Base-by-base conservation (phyloP, 23 red algal species). In the Gracilaria gracilis region DNA sequence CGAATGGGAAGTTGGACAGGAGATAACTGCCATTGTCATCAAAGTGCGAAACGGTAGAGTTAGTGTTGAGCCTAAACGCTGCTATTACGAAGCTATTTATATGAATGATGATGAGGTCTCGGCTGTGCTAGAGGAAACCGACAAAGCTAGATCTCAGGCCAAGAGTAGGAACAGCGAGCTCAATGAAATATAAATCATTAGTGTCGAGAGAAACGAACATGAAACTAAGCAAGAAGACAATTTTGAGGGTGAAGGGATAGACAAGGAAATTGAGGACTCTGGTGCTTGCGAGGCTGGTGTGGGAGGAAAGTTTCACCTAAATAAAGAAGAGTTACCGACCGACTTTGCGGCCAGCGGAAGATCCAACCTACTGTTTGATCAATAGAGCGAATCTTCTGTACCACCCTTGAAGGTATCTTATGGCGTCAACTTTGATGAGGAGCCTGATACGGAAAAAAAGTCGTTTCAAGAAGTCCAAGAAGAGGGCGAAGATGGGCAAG, bases 21-120 rank as follows among this genome's bases (percentile, higher is more conserved):
- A 1, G 28, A 40, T 92, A 44, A 75, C 79, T 0, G 92, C 61
- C 0, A 81, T 94, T 39, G 69, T 87, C 5, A 75, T 94, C 19
- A 72, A 82, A 25, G 74, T 80, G 17, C 42, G 57, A 19, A 83
- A 88, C 8, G 76, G 69, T 15, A 84, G 76, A 82, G 31, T 79
- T n/a, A 58, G 50, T 23, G 31, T 94, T 27, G 92, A 83, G 25
- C 81, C 92, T 0, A 94, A 94, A 75, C 82, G 82, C 8, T 88
- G 83, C 31, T 94, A 94, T 42, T 88, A 88, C 74, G 92, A 94
- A 67, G 92, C 92, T 59, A 74, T 83, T 21, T 83, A 83, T 0
- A 25, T 88, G 38, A 57, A 80, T 55, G 92, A 65, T 20, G 72
- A 66, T 2, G 61, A 73, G 4, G 34, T 58, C 20, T 72, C 85